Conservation (phyloP, 495 filamentous ascomycete genomes). For the Xanthoparmelia taractica region DNA sequence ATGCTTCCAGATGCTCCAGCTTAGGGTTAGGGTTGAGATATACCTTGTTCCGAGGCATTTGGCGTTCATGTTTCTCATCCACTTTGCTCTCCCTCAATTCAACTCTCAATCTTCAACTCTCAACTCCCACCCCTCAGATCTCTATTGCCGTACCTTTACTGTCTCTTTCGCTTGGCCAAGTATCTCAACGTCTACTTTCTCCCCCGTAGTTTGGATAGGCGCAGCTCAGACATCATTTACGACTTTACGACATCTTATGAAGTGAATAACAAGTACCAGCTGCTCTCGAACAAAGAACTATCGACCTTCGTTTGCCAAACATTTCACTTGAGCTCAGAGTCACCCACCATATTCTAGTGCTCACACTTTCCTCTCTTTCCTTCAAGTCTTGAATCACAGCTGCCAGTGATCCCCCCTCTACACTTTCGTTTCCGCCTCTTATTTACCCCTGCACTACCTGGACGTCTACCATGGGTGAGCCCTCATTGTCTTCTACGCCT, state of each 20-base stretch:
- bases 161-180: not conserved
- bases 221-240: not conserved
- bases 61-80: not conserved
- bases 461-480: slow-evolving; percentile 15
- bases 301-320: slow-evolving; percentile 5
- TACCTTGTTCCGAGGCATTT: not conserved
- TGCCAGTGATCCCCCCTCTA: not conserved
- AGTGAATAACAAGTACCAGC: slow-evolving; percentile 6
- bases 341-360: not conserved
- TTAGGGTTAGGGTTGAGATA: too few species aligned
- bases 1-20: too few species aligned
- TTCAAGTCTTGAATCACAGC: not conserved
- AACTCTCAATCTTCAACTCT: too few species aligned
- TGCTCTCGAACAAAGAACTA: slow-evolving; percentile 13
- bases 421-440: slow-evolving; percentile 4
- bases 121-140: not conserved
- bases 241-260: slow-evolving; percentile 12
- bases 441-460: slow-evolving; percentile 1
- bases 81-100: too few species aligned
- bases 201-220: not conserved
- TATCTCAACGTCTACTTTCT: not conserved
- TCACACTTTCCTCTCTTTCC: not conserved
- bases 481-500: slow-evolving; percentile 8
- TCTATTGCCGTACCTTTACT: not conserved
- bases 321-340: slow-evolving; percentile 2